Conservation (phyloP, 139 green algal genomes). For the Coccomyxa sp. region DNA sequence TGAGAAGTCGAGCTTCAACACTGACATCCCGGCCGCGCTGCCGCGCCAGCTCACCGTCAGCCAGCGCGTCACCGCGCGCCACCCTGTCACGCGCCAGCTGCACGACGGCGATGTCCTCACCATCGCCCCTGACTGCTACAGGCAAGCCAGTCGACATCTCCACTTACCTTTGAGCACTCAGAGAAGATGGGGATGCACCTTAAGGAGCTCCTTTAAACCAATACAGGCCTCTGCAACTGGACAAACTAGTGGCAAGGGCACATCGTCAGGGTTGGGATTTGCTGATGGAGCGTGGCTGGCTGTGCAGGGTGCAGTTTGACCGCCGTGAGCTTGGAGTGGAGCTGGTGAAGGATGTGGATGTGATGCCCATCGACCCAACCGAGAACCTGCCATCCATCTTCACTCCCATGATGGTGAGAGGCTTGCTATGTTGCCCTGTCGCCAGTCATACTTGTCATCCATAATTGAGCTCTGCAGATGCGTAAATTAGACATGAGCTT, state of each 20-base stretch:
- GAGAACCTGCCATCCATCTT: conserved; percentile 38
- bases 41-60: conserved; percentile 50
- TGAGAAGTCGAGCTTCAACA: conserved; percentile 22
- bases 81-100: conserved; percentile 71
- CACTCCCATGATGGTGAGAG: too few relatives aligned
- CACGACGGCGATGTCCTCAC: conserved; percentile 86
- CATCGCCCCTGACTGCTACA: conserved; percentile 60
- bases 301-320: conserved; percentile 79
- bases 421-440: too few relatives aligned
- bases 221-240: too few relatives aligned
- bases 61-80: conserved; percentile 76
- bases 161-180: too few relatives aligned
- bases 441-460: too few relatives aligned
- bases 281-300: too few relatives aligned
- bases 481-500: too few relatives aligned
- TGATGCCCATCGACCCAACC: conserved; percentile 59
- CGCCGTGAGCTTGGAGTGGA: conserved; percentile 77
- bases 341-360: conserved; percentile 67
- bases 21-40: conserved; percentile 25
- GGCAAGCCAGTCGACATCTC: conserved; percentile 22
- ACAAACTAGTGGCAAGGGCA: too few relatives aligned
- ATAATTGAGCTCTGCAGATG: too few relatives aligned
- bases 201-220: not conserved
- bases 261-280: not conserved
- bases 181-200: not conserved